Evolutionary conservation across 2,329 filamentous ascomycete genomes (phyloP).

Genomic region (Neonectria coccinea): DNA sequence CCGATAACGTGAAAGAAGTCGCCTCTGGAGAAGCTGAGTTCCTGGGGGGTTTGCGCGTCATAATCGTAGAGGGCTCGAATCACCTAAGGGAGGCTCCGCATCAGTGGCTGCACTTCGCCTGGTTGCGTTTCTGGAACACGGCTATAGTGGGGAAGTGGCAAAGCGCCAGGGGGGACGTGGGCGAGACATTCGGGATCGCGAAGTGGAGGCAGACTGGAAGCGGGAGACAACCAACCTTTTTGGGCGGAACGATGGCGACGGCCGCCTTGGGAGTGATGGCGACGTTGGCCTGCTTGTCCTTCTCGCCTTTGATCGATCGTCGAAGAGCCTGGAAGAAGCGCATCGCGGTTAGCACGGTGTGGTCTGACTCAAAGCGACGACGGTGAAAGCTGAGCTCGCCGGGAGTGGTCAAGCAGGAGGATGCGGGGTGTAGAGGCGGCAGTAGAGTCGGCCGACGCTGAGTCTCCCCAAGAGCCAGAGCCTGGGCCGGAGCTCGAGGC

Average conservation of each 20-base stretch:
- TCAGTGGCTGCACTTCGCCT: slow-evolving; percentile 36
- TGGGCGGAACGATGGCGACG: slow-evolving; percentile 89
- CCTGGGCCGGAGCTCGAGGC: not conserved
- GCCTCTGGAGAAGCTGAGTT: slow-evolving; percentile 91
- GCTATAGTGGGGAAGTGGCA: slow-evolving; percentile 34
- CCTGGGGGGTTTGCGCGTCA: slow-evolving; percentile 78
- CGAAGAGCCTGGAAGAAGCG: slow-evolving; percentile 76
- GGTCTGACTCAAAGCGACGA: slow-evolving; percentile 33
- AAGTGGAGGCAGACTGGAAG: slow-evolving; percentile 27
- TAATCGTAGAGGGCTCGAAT: slow-evolving; percentile 98
- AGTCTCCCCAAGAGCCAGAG: slow-evolving; percentile 8
- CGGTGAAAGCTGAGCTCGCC: slow-evolving; percentile 25
- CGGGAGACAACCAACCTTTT: slow-evolving; percentile 75
- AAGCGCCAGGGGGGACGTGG: slow-evolving; percentile 19
- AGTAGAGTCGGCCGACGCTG: not conserved
- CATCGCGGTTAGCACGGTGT: slow-evolving; percentile 56
- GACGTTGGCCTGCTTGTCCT: slow-evolving; percentile 76
- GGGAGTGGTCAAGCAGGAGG: slow-evolving; percentile 20
- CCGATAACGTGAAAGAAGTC: slow-evolving; percentile 99
- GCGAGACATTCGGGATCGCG: slow-evolving; percentile 36
- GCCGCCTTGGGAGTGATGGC: slow-evolving; percentile 87
- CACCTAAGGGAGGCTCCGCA: slow-evolving; percentile 68
- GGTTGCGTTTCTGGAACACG: slow-evolving; percentile 28
- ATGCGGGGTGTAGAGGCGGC: slow-evolving; percentile 9
- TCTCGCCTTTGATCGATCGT: slow-evolving; percentile 91